Evolutionary conservation across 768 basidiomycete species (phyloP).

Genomic region (Pleurotus pulmonarius): DNA sequence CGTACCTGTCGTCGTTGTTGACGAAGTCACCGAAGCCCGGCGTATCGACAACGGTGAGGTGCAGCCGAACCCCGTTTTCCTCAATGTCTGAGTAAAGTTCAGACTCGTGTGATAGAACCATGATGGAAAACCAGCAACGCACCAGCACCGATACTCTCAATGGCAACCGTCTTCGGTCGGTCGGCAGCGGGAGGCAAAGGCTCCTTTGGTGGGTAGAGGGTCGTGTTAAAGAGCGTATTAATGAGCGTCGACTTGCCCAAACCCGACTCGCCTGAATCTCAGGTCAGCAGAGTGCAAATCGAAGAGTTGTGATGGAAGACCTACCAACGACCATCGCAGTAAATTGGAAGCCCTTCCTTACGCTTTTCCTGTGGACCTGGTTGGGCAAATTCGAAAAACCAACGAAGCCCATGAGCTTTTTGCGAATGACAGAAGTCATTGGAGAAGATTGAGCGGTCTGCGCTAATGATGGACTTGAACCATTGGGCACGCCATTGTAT

Average conservation of each 20-base stretch:
- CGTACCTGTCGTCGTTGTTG: constrained; percentile 96
- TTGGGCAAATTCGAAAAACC: constrained; percentile 98
- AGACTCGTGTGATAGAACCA: constrained; percentile 10
- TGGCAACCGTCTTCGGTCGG: constrained; percentile 88
- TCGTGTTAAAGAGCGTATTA: constrained; percentile 98
- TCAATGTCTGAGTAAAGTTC: constrained; percentile 76
- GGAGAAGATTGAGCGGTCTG: constrained; percentile 30
- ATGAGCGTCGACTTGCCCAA: constrained; percentile 98
- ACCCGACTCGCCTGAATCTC: constrained; percentile 82
- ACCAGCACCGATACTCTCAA: constrained; percentile 99
- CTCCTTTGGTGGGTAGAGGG: constrained; percentile 88
- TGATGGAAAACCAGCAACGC: constrained; percentile 25
- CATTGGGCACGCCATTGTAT: constrained; percentile 59
- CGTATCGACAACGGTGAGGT: constrained; percentile 98
- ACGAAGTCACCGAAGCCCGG: constrained; percentile 99
- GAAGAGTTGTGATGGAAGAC: constrained; percentile 33
- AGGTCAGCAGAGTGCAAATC: constrained; percentile 15
- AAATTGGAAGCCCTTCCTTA: constrained; percentile 98
- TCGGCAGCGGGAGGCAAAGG: constrained; percentile 83
- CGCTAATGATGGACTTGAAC: constrained; percentile 58
- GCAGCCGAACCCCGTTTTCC: constrained; percentile 95
- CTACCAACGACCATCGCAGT: constrained; percentile 98
- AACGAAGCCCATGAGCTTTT: constrained; percentile 94
- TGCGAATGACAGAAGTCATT: constrained; percentile 58
- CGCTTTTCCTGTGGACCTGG: constrained; percentile 98